Conservation (phyloP, 192 early-diverging fungal genomes). For the Coemansia sp. region DNA sequence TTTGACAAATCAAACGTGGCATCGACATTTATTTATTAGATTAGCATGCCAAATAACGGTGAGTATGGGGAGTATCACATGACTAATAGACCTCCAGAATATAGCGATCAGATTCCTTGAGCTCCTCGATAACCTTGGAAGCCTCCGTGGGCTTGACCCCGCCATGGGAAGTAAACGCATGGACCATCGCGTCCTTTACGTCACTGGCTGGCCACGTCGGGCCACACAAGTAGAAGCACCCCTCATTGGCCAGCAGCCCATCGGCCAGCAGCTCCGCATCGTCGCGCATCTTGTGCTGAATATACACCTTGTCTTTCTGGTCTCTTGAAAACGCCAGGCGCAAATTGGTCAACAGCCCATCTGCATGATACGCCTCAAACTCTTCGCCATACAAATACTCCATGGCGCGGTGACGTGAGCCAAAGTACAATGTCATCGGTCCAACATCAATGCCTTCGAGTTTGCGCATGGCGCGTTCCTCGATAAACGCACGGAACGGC, state of each 20-base stretch:
- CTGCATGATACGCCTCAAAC: conserved; percentile 88
- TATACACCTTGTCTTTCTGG: conserved; percentile 92
- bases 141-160: conserved; percentile 65
- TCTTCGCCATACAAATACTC: conserved; percentile 98
- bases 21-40: no score
- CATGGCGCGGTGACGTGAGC: conserved; percentile 87
- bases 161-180: conserved; percentile 65
- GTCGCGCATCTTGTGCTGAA: conserved; percentile 93
- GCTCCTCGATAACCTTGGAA: conserved; percentile 73
- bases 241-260: conserved; percentile 73
- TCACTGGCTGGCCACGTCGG: conserved; percentile 96
- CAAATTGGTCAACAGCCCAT: conserved; percentile 85
- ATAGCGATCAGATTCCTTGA: conserved; percentile 92
- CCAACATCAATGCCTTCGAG: conserved; percentile 79
- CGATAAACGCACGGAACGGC: conserved; percentile 96
- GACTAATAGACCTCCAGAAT: conserved; percentile 80
- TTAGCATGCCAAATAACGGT: neutral
- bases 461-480: conserved; percentile 84
- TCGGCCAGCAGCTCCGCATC: conserved; percentile 73
- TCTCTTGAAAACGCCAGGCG: conserved; percentile 94
- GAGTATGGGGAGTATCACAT: conserved; percentile 2
- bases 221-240: conserved; percentile 95
- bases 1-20: no score
- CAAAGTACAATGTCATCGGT: conserved; percentile 95
- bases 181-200: conserved; percentile 87